Evolutionary conservation across 257 asterid species (phyloP).

Genomic region (Solanum neorickii): DNA sequence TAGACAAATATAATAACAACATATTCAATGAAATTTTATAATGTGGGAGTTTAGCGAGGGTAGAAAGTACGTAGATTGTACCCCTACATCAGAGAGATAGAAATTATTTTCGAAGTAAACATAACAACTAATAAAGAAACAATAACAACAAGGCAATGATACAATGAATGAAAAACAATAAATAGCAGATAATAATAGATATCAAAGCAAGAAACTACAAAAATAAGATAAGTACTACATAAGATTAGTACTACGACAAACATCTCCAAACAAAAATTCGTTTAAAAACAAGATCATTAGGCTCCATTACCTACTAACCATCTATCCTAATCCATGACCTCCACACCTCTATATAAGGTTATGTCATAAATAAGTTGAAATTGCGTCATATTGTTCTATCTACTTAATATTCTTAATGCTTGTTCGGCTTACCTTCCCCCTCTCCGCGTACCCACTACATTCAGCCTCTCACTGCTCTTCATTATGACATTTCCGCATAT

Average conservation of each 20-base stretch:
- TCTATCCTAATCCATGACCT: not conserved
- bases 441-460: not conserved
- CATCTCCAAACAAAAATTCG: not conserved
- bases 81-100: not conserved
- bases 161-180: not conserved
- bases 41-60: not conserved
- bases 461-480: not conserved
- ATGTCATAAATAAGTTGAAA: not conserved
- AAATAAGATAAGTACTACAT: not conserved
- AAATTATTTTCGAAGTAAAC: not conserved
- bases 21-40: too few relatives aligned
- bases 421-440: not conserved
- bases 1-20: not conserved
- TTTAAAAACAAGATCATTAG: not conserved
- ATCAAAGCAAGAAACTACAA: not conserved
- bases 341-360: not conserved
- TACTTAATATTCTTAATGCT: not conserved
- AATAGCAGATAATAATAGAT: not conserved
- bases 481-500: not conserved
- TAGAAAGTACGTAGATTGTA: too few relatives aligned
- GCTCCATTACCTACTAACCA: not conserved
- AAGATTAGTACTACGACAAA: not conserved
- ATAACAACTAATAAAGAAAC: not conserved
- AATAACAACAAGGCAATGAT: not conserved
- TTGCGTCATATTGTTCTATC: not conserved